phyloP scores from a whole-genome alignment of 495 filamentous ascomycete species.

The Aspergillus panamensis region DNA sequence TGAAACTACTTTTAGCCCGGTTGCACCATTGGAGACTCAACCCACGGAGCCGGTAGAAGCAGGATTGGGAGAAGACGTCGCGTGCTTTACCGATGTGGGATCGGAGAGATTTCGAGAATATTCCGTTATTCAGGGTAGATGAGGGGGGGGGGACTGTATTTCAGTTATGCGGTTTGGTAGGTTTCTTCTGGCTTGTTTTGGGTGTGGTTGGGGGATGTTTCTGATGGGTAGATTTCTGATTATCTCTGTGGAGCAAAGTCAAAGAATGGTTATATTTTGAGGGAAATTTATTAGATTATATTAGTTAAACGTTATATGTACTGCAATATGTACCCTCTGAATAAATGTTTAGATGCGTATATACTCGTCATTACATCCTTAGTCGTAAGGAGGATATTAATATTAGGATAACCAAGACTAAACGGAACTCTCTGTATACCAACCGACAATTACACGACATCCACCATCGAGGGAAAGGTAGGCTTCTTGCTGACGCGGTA shows the following conservation, averaged over 20 bases:
- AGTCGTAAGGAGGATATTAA: neutral
- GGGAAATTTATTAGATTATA: neutral
- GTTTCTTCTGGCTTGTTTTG: neutral
- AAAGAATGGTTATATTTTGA: no score
- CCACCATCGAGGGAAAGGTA: slow-evolving; percentile 20
- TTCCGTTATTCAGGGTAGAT: neutral
- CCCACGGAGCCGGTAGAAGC: neutral
- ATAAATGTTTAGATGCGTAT: neutral
- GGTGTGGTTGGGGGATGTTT: no score
- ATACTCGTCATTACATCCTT: neutral
- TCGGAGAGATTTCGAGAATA: neutral
- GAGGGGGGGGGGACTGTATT: neutral
- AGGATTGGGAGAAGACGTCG: neutral
- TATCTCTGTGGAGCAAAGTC: no score
- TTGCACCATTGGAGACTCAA: no score
- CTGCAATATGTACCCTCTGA: neutral
- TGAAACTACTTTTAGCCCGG: no score
- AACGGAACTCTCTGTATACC: neutral
- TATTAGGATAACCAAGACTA: neutral
- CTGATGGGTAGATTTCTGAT: no score
- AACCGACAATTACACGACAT: neutral
- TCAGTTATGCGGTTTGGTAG: neutral
- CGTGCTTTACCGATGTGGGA: neutral
- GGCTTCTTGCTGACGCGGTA: slow-evolving; percentile 66
- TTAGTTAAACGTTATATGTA: neutral